phyloP scores from a whole-genome alignment of 140 eudicot genomes.

The Stevia rebaudiana region DNA sequence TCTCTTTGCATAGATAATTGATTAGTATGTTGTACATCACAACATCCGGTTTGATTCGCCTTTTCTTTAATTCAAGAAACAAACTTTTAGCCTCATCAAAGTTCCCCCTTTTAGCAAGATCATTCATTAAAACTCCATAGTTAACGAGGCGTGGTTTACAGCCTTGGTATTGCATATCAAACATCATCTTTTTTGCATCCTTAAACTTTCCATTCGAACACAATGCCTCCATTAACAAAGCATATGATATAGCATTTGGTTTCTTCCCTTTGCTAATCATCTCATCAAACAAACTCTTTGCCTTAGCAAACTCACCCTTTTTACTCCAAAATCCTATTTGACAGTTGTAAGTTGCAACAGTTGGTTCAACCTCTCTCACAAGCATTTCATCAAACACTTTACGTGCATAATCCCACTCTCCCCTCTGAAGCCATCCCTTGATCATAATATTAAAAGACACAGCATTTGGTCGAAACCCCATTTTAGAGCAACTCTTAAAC shows the following conservation, averaged over 20 bases:
- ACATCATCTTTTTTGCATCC: constrained; percentile 89
- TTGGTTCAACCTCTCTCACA: constrained; percentile 63
- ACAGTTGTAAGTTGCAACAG: constrained; percentile 66
- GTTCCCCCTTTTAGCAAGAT: constrained; percentile 54
- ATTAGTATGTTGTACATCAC: constrained; percentile 70
- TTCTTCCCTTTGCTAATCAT: constrained; percentile 44
- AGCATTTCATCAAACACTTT: constrained; percentile 91
- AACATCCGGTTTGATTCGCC: constrained; percentile 67
- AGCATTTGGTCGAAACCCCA: constrained; percentile 65
- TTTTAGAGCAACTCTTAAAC: constrained; percentile 35
- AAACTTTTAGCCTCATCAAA: constrained; percentile 63
- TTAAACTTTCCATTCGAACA: constrained; percentile 51
- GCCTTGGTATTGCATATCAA: constrained; percentile 92
- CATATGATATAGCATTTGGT: constrained; percentile 61
- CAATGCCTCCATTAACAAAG: constrained; percentile 72
- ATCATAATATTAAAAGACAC: constrained; percentile 71
- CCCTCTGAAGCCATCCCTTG: constrained; percentile 56
- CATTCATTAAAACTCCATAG: constrained; percentile 79
- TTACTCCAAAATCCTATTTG: constrained; percentile 78
- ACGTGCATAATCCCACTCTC: constrained; percentile 56
- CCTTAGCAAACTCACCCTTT: constrained; percentile 48
- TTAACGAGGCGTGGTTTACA: constrained; percentile 57
- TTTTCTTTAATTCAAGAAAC: constrained; percentile 66
- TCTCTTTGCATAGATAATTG: constrained; percentile 52
- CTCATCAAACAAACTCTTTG: constrained; percentile 52